phyloP scores from a whole-genome alignment of 441 rosid genomes.

The Euphorbia corollata region DNA sequence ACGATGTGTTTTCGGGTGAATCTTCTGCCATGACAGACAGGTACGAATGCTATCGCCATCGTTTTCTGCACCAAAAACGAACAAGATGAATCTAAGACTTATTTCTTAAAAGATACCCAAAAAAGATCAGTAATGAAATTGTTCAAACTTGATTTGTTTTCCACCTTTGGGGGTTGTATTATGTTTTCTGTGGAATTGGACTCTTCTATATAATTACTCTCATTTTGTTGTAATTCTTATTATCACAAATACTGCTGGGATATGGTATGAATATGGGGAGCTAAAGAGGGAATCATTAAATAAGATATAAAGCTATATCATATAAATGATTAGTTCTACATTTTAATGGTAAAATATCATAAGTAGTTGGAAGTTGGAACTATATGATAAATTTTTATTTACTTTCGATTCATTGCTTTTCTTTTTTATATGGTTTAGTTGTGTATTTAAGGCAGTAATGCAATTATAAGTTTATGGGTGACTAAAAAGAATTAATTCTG shows the following conservation, averaged over 20 bases:
- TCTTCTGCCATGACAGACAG: not conserved
- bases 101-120: not conserved
- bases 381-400: not conserved
- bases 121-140: not conserved
- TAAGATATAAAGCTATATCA: too few species aligned
- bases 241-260: too few species aligned
- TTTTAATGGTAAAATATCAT: not conserved
- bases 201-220: not conserved
- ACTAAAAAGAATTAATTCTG: not conserved
- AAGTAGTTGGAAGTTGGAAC: not conserved
- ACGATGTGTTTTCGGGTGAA: not conserved
- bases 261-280: slow-evolving; percentile 7
- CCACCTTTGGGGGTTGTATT: not conserved
- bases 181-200: not conserved
- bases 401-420: not conserved
- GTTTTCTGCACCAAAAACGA: not conserved
- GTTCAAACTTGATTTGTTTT: not conserved
- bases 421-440: not conserved
- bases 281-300: not conserved
- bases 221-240: too few species aligned
- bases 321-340: too few species aligned
- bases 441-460: not conserved
- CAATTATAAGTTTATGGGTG: not conserved
- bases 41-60: not conserved
- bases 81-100: not conserved